Evolutionary conservation across 2,329 filamentous ascomycete species (phyloP).

Genomic region (Sclerotinia glacialis): DNA sequence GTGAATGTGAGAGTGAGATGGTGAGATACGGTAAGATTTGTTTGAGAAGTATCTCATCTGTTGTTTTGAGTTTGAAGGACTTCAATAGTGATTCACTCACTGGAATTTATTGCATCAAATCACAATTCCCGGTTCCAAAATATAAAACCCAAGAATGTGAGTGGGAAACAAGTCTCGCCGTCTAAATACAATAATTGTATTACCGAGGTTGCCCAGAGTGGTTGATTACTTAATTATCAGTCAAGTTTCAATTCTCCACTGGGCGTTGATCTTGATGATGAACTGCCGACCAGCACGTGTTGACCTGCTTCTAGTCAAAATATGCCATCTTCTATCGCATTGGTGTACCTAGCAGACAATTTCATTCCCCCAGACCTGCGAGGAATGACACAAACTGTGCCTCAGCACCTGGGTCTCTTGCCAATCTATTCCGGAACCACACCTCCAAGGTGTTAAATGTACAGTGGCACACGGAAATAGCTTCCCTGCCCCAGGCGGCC

Average conservation of each 20-base stretch:
- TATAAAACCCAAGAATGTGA: too few relatives aligned
- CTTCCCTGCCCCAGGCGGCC: constrained; percentile 2
- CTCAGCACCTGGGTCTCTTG: neutral
- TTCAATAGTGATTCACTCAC: too few relatives aligned
- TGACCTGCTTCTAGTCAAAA: neutral
- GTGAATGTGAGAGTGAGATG: too few relatives aligned
- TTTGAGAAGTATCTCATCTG: too few relatives aligned
- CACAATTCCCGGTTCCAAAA: too few relatives aligned
- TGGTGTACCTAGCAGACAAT: too few relatives aligned
- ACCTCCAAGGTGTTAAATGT: neutral
- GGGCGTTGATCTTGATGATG: too few relatives aligned
- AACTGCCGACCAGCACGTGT: neutral
- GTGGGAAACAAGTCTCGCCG: too few relatives aligned
- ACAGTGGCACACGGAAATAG: constrained; percentile 11
- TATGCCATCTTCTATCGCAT: neutral
- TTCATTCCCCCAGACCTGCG: constrained; percentile 1
- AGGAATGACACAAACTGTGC: constrained; percentile 5
- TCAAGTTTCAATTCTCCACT: neutral
- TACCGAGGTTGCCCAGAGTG: constrained; percentile 6
- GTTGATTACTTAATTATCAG: neutral
- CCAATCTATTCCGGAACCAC: constrained; percentile 5
- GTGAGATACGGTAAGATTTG: too few relatives aligned
- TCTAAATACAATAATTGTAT: neutral
- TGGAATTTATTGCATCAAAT: too few relatives aligned
- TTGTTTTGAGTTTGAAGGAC: too few relatives aligned